Evolutionary conservation across 148 eudicot genomes (phyloP), one percentile per base, ranked within the genome.

Genomic region (Cornus kousa): DNA sequence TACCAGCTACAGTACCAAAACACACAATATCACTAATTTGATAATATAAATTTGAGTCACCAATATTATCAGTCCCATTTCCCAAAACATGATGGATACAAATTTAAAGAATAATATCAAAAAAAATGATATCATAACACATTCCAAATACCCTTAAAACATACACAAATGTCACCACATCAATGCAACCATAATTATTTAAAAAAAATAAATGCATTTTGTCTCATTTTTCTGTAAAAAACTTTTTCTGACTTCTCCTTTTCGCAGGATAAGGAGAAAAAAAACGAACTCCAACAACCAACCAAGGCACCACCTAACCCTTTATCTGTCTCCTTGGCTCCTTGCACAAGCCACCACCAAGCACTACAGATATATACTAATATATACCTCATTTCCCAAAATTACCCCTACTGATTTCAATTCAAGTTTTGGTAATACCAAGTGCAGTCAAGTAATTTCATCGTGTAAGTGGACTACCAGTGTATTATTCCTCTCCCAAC

Each of bases 231-330:
- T 28, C 28, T 28, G 28, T 28, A 28, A 28, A 28, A 28, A 28
- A 28, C 48, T 3, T 43, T 53, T 16, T 53, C 8, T 55, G 35
- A 60, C 72, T 19, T 67, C 71, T 31, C 16, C 4, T 46, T 67
- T 67, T 40, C 7, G 19, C 6, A 5, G 43, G 39, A 48, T 20
- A n/a, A 17, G 4, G 59, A 53, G 17, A 53, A 13, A 16, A 3
- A 16, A 48, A 40, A 7, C n/a, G 24, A 67, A 17, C 64, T 77
- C 66, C 73, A 46, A 60, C 62, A 62, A 31, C 72, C 66, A 43
- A 67, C 72, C 79, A 77, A 32, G 73, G 73, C 64, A 55, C 80
- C 53, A 37, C 32, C 77, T 37, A 1, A 20, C 4, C 20, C 4
- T 43, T 70, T 2, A 5, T 32, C 64, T 67, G 40, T 68, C 40